Evolutionary conservation across 768 basidiomycete genomes (phyloP), one percentile per base, ranked within the genome.

Genomic region (Lanmaoa pseudosensibilis): DNA sequence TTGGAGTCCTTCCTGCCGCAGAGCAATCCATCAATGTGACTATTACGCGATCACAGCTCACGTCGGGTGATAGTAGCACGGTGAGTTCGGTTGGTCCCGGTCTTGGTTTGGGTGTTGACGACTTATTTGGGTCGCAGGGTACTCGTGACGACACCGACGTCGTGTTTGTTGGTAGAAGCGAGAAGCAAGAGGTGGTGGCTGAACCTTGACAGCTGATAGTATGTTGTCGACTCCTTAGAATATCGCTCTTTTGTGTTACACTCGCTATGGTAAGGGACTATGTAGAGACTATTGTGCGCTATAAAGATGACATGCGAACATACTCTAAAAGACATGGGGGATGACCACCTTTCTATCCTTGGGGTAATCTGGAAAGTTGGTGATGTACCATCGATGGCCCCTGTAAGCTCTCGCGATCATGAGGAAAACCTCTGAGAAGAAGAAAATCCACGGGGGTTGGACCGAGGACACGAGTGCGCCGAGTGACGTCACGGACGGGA

Each of bases 301-400:
- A 48, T 15, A 21, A 23, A 47, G 15, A 34, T 5, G 7, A 2
- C 34, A 10, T 32, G 45, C 12, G n/a, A 46, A 39, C 10, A 13
- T 0, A 46, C 5, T 52, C 65, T 68, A 93, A 46, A 92, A 71
- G 47, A 95, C 3, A 62, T 85, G 87, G 0, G 96, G 95, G n/a
- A 98, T 75, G 32, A 94, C 83, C 4, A 80, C 84, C 66, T 82
- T 90, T 61, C 94, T 77, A 33, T 88, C 82, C 58, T 78, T 79
- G 2, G 94, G 92, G 69, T 94, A 98, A n/a, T 86, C 82, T 6
- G 80, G 80, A 67, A 98, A 96, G 50, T 80, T 87, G 54, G 74
- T 57, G 46, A 82, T 80, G 70, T 98, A 98, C 96, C 96, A 98
- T 59, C 63, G 65, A 64, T 97, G 94, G 2, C 92, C 93, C 50